Base-by-base conservation (phyloP, 2,329 filamentous ascomycete species). In the Beauveria medogensis region DNA sequence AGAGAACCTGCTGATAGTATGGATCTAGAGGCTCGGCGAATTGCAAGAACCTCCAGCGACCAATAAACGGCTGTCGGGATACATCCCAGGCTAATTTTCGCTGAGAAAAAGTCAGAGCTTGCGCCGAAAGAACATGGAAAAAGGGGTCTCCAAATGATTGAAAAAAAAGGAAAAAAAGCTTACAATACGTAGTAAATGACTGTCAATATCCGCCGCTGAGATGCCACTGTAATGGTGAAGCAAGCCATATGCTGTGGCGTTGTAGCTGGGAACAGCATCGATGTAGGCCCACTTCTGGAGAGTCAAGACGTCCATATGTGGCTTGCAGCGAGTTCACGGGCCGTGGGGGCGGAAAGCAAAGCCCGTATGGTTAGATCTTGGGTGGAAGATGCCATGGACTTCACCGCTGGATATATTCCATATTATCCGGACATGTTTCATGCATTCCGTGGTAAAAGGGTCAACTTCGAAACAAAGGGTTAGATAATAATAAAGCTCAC, bases 1-100 rank as follows among this genome's bases (percentile, higher is more conserved):
- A 72, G 22, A 80, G 70, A 9, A 74, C 76, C 52, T 75, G 69
- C 55, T 73, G 75, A 64, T 80, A 79, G 52, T 72, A 73, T 6
- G 74, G 70, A 63, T 80, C 77, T 43, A 70, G 64, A 22, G 69
- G 67, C 52, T 78, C 74, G 12, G 71, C 69, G n/a, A 80, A 69
- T 47, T 74, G 74, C 18, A 80, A 70, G 61, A 81, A 81, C 52
- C 77, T 78, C 75, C 78, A 80, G 51, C 77, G 73, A n/a, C 79
- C 78, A 58, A 81, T 73, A 65, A 73, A 79, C 28, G 78, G 75
- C 62, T 75, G 74, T 8, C 74, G 74, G 47, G 75, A 75, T 52
- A 77, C 66, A 30, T 71, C 72, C 79, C 79, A 81, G 7, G 78
- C 74, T 47, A 74, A 70, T 61, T 79, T 75, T 63, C 79, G 74